A percentile compares a stretch with the other conserved stretches of the same genome.
These are phyloP conservation scores for Pigoraptor vietnamica DNA, from an alignment of 78 protist genomes.

Conservation along the genomic window DNA sequence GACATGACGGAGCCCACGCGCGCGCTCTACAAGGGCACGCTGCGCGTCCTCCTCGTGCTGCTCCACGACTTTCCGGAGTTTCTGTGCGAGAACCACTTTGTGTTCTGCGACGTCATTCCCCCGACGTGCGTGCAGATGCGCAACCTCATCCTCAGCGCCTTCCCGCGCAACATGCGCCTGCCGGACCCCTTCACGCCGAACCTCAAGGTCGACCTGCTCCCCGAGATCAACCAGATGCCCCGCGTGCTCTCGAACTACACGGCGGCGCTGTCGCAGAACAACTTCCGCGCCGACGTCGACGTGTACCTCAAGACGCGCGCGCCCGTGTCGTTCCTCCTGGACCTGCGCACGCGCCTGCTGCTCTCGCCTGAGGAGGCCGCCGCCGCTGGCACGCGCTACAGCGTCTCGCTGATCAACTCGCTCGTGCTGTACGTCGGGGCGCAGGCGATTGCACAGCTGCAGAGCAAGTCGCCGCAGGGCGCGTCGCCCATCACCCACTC, in stretches of 20 bases:
- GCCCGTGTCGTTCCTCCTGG: slow-evolving; percentile 42
- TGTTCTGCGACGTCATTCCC: slow-evolving; percentile 93
- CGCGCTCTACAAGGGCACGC: slow-evolving; percentile 66
- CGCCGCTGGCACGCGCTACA: slow-evolving; percentile 52
- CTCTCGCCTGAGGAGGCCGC: slow-evolving; percentile 3
- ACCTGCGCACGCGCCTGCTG: slow-evolving; percentile 8
- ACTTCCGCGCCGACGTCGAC: slow-evolving; percentile 56
- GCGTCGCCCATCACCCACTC: slow-evolving; percentile 9
- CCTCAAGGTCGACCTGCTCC: slow-evolving; percentile 83
- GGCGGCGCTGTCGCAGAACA: slow-evolving; percentile 35
- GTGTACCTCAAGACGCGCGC: slow-evolving; percentile 52
- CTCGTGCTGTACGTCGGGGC: slow-evolving; percentile 80
- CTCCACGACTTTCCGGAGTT: slow-evolving; percentile 99
- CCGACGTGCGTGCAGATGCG: slow-evolving; percentile 90
- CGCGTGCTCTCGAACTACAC: slow-evolving; percentile 44
- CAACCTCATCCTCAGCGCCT: slow-evolving; percentile 91
- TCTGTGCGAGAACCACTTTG: slow-evolving; percentile 89
- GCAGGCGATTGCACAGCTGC: slow-evolving; percentile 61
- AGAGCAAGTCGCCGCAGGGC: slow-evolving; percentile 29
- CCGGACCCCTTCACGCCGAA: slow-evolving; percentile 97
- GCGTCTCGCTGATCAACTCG: slow-evolving; percentile 82
- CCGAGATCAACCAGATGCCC: slow-evolving; percentile 88
- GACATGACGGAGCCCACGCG: slow-evolving; percentile 73
- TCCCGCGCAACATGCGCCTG: slow-evolving; percentile 86
- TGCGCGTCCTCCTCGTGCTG: slow-evolving; percentile 79